Base-by-base conservation (phyloP, 108 stramenopile genomes). In the Skeletonema potamos region DNA sequence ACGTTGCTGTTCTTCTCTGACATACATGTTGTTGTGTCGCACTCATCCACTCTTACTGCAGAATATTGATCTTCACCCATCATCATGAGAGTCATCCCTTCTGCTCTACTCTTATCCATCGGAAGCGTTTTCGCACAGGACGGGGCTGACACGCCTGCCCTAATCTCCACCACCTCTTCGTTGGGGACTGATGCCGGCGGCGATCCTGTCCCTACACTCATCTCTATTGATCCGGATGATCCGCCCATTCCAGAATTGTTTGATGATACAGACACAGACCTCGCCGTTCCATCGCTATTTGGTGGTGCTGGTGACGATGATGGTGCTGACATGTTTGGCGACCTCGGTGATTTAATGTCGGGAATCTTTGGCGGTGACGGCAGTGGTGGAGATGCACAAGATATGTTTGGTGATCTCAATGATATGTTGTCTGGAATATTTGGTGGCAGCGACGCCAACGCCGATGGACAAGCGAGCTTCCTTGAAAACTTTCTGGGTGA, bases 21-120 rank as follows among this genome's bases (percentile, higher is more conserved):
- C 48, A 51, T 22, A 24, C 34, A 34, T 8, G 3, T 18, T 51
- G 48, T 22, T 20, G 20, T 20, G 22, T 51, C 44, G 5, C 18
- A n/a, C 44, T 51, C 22, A 0, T 51, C 22, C 0, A 20, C 2
- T 46, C 18, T 18, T 20, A 15, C 22, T 24, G 48, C 48, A 51
- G 48, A 51, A 22, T 1, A 51, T 51, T 51, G 22, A 22, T 51
- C 22, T 24, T 58, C 15, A 41, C n/a, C 13, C 15, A 15, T 41
- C 32, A 77, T 43, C 58, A 83, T 68, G 72, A 73, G 70, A 55
- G 44, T 64, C 51, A 22, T 54, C 51, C 63, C 51, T 3, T 15
- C 63, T n/a, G n/a, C 54, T 22, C n/a, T 26, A 2, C 54, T 64
- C 4, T 18, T 64, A 51, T 17, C 15, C 26, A n/a, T 18, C 7